These are phyloP conservation scores for Trichosporon ovoides DNA, from an alignment of 1,284 basidiomycete species.

Conservation along the genomic window DNA sequence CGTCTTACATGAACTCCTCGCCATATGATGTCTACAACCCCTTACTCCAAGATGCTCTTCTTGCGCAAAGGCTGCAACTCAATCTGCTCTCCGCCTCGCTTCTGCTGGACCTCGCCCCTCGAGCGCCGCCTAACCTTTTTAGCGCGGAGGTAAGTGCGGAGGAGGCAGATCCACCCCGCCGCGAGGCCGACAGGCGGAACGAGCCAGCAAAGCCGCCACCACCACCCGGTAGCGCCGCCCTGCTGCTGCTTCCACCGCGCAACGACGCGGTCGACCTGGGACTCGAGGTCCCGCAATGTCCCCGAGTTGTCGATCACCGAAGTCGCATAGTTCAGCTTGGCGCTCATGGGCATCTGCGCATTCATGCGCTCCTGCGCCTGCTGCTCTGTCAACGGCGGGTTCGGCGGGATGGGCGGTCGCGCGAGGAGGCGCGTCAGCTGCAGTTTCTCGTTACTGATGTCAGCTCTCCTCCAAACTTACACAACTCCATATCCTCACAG, in stretches of 20 bases:
- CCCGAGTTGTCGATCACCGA: conserved; percentile 85
- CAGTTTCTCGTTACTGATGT: conserved; percentile 54
- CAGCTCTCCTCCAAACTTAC: too few species aligned
- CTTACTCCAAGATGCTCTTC: neutral
- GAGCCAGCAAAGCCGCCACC: conserved; percentile 71
- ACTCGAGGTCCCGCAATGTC: conserved; percentile 60
- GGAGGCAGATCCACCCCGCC: conserved; percentile 30
- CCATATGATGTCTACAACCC: neutral
- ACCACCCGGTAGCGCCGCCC: conserved; percentile 53
- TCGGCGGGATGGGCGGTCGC: conserved; percentile 58
- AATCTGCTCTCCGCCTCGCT: conserved; percentile 32
- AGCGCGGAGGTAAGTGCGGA: conserved; percentile 19
- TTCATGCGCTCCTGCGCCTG: conserved; percentile 66
- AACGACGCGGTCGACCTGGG: conserved; percentile 66
- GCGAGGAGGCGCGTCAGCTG: conserved; percentile 73
- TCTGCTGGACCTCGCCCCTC: conserved; percentile 31
- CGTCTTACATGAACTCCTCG: too few species aligned
- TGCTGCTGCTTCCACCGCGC: conserved; percentile 56
- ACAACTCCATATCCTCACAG: too few species aligned
- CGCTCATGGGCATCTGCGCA: conserved; percentile 72
- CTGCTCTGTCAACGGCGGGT: conserved; percentile 52
- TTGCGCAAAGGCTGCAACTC: conserved; percentile 18
- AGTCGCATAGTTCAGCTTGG: conserved; percentile 80
- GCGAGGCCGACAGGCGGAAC: conserved; percentile 66
- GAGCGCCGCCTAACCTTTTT: conserved; percentile 24